Evolutionary conservation across 1,139 yeast species (phyloP).

Genomic region (Tardiomyces blankii): DNA sequence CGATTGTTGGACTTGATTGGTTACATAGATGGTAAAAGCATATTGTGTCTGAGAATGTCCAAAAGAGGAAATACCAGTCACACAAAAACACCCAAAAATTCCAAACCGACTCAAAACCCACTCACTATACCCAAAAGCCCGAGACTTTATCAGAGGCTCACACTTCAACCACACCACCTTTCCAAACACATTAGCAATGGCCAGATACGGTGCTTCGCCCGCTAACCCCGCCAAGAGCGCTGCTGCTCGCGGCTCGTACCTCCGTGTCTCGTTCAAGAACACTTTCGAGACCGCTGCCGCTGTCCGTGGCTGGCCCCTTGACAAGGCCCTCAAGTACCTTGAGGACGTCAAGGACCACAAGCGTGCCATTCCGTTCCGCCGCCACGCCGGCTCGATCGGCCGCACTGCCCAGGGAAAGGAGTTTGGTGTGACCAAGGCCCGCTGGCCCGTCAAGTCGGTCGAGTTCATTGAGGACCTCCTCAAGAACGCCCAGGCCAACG

Average conservation of each 20-base stretch:
- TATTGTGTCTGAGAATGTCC: no score
- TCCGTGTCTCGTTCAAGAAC: constrained; percentile 99
- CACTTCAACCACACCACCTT: constrained; percentile 16
- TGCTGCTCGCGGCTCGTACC: constrained; percentile 98
- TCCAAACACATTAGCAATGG: constrained; percentile 33
- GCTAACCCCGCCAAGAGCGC: constrained; percentile 99
- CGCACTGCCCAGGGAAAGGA: constrained; percentile 99
- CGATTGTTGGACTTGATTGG: no score
- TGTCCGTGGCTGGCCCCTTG: constrained; percentile 94
- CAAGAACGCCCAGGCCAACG: constrained; percentile 97
- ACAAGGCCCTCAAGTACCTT: constrained; percentile 93
- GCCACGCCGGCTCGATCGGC: constrained; percentile 94
- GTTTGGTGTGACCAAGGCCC: constrained; percentile 99
- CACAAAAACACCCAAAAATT: constrained; percentile 2
- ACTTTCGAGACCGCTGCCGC: constrained; percentile 99
- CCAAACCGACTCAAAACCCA: constrained; percentile 3
- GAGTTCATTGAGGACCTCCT: constrained; percentile 90
- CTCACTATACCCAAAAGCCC: constrained; percentile 2
- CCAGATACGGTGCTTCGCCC: constrained; percentile 98
- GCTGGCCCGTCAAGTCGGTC: constrained; percentile 99
- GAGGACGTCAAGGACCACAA: constrained; percentile 95
- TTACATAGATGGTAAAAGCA: no score
- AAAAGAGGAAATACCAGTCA: neutral
- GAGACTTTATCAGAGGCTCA: neutral
- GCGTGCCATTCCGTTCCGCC: constrained; percentile 99